Conservation (phyloP, 257 asterid genomes). For the Euphrasia confusa region DNA sequence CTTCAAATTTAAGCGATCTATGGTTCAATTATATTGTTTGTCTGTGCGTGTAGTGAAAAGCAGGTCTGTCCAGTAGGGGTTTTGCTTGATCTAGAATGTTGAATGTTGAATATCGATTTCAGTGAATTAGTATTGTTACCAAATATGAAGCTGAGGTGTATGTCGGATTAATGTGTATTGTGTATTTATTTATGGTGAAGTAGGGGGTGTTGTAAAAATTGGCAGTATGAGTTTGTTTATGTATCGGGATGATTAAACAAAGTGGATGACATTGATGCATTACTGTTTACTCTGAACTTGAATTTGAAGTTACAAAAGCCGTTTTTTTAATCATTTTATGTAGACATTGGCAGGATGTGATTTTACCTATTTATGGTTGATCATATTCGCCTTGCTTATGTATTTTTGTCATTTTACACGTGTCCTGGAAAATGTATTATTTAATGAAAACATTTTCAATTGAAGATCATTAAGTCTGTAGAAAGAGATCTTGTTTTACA, state of each 20-base stretch:
- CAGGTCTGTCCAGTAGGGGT: too few species aligned
- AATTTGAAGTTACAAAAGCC: constrained; percentile 15
- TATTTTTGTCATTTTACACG: neutral
- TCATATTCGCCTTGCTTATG: too few species aligned
- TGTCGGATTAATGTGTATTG: neutral
- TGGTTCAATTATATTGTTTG: neutral
- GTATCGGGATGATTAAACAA: neutral
- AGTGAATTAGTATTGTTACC: constrained; percentile 4
- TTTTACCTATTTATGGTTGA: too few species aligned
- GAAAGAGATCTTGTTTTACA: constrained; percentile 15
- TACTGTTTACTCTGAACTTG: constrained; percentile 1
- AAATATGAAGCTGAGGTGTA: neutral
- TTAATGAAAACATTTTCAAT: neutral
- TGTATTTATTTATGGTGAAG: neutral
- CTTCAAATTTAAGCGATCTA: constrained; percentile 26
- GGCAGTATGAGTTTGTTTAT: too few species aligned
- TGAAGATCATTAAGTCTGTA: constrained; percentile 7
- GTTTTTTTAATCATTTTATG: neutral
- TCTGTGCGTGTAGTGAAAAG: neutral
- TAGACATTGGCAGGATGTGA: neutral
- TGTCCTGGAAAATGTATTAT: constrained; percentile 2
- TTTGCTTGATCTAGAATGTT: constrained; percentile 17
- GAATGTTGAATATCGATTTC: neutral
- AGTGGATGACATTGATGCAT: constrained; percentile 21
- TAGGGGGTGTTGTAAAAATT: too few species aligned